Evolutionary conservation across 352 stramenopile genomes (phyloP).

Genomic region (Phytophthora pisi): DNA sequence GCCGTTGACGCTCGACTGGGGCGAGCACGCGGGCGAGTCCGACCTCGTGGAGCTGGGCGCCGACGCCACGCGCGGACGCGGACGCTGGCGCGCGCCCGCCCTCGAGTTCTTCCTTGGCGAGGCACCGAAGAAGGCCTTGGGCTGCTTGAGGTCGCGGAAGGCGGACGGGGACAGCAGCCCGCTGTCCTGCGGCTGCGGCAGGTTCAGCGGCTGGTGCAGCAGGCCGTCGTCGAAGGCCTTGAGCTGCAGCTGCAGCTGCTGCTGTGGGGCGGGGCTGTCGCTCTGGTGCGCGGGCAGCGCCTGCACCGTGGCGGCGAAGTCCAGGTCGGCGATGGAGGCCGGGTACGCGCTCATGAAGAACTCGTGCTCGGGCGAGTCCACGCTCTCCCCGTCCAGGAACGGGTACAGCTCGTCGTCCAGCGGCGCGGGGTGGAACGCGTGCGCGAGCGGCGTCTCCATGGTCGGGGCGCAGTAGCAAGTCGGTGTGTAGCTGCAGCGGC

Average conservation of each 20-base stretch:
- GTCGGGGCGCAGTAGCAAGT: not conserved
- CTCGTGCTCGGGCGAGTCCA: slow-evolving; percentile 51
- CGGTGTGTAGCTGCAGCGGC: too few relatives aligned
- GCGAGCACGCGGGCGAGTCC: slow-evolving; percentile 51
- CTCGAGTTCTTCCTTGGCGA: slow-evolving; percentile 9
- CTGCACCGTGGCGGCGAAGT: slow-evolving; percentile 66
- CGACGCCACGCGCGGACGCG: slow-evolving; percentile 11
- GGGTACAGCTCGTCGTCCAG: slow-evolving; percentile 68
- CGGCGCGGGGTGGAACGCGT: slow-evolving; percentile 51
- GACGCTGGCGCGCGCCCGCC: slow-evolving; percentile 1
- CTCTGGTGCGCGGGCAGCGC: slow-evolving; percentile 44
- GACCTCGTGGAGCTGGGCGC: slow-evolving; percentile 30
- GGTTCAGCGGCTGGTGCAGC: slow-evolving; percentile 35
- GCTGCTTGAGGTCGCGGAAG: slow-evolving; percentile 22
- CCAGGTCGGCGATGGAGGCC: slow-evolving; percentile 61
- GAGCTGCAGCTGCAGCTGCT: slow-evolving; percentile 18
- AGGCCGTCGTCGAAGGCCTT: slow-evolving; percentile 23
- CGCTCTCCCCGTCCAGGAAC: slow-evolving; percentile 45
- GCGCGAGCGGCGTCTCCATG: slow-evolving; percentile 47
- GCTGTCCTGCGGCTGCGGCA: slow-evolving; percentile 21
- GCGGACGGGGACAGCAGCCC: slow-evolving; percentile 24
- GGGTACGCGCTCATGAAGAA: slow-evolving; percentile 67
- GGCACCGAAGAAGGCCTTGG: slow-evolving; percentile 27
- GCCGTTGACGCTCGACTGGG: slow-evolving; percentile 44
- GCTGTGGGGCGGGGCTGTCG: slow-evolving; percentile 5